Base-by-base conservation (phyloP, 768 basidiomycete genomes). In the Suillus subaureus region DNA sequence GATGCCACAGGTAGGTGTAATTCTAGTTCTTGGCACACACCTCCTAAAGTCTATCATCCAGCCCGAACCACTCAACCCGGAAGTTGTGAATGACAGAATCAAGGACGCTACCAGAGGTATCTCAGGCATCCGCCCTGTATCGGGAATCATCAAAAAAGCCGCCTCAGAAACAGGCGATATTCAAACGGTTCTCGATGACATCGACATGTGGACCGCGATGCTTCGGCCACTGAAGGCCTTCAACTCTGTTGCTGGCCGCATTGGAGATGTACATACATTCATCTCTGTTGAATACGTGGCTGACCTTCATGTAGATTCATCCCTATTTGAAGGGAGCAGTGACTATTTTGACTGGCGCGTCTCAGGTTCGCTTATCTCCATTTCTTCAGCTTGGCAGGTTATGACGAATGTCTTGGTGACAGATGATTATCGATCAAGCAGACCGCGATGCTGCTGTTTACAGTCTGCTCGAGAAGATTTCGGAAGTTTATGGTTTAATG, bases 401-500 rank as follows among this genome's bases (percentile, higher is more conserved):
- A 33, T 31, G 18, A 54, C 31, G 18, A 54, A 12, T 54, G 52
- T 31, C 18, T 33, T 54, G 31, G 21, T n/a, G 45, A 39, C 39
- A 63, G 57, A 40, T 49, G 6, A 62, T 65, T 13, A 13, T 62
- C 11, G 49, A 61, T n/a, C 64, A 65, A 31, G 61, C 26, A 39
- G 42, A 39, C 26, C 64, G 60, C 7, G 64, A 65, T 52, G 2
- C 33, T 23, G 43, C 64, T n/a, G 35, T 64, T 15, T 60, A 45
- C 18, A 23, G 33, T 54, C 66, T 67, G 5, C 56, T 67, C 33
- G 18, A 31, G 58, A 67, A 49, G n/a, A 28, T 67, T 3, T 33
- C 23, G 35, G 39, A 42, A 31, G 39, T 66, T 9, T 67, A 67
- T 66, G 6, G 57, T 15, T 54, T 67, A n/a, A 26, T 67, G 28